These are phyloP conservation scores for Colletotrichum echinochloae DNA, from an alignment of 2,329 filamentous ascomycete species.

Conservation along the genomic window DNA sequence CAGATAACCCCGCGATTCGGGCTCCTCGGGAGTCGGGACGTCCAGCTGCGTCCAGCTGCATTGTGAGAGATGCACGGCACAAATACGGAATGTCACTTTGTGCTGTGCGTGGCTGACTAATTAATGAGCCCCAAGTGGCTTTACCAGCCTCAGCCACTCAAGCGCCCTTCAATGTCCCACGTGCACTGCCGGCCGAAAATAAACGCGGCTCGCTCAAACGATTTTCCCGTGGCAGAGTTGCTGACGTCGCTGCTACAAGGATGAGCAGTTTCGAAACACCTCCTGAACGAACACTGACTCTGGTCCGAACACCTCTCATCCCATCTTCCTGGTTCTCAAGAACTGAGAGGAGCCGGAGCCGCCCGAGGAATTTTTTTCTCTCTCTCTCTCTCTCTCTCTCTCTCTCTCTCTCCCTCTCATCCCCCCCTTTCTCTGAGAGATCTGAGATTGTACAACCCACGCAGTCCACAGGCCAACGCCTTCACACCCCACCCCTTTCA, in stretches of 20 bases:
- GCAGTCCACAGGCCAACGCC: conserved; percentile 13
- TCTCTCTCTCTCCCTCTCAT: too few relatives aligned
- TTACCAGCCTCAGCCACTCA: background rate
- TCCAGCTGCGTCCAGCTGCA: too few relatives aligned
- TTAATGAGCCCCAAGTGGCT: too few relatives aligned
- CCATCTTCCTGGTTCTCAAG: conserved; percentile 22
- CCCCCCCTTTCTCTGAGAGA: background rate
- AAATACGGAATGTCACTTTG: too few relatives aligned
- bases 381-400: too few relatives aligned
- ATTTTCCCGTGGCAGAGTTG: conserved; percentile 22
- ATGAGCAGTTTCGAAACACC: conserved; percentile 37
- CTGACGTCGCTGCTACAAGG: conserved; percentile 23
- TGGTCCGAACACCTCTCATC: conserved; percentile 36
- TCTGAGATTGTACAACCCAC: conserved; percentile 5
- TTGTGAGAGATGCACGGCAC: background rate
- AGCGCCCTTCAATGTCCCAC: too few relatives aligned
- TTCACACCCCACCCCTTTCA: background rate
- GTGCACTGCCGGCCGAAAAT: too few relatives aligned
- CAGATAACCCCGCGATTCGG: conserved; percentile 35
- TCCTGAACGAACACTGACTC: conserved; percentile 30
- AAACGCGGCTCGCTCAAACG: conserved; percentile 31
- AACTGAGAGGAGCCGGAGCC: conserved; percentile 5
- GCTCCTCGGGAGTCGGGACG: too few relatives aligned
- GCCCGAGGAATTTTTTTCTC: too few relatives aligned
- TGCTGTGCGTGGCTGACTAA: background rate